These are phyloP conservation scores for Saururus chinensis DNA, from an alignment of 164 flowering plant genomes.

Conservation along the genomic window DNA sequence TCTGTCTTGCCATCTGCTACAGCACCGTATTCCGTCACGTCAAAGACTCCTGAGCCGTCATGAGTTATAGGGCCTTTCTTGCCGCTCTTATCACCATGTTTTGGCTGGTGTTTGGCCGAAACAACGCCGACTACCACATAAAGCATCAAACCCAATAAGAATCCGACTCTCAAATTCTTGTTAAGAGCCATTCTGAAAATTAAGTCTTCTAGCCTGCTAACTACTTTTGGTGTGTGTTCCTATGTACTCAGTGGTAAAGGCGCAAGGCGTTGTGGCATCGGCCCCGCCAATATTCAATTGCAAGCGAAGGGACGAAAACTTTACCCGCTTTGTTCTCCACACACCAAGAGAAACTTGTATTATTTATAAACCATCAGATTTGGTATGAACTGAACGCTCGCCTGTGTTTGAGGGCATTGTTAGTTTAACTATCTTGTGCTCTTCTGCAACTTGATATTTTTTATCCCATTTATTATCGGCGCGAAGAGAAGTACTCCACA, in stretches of 20 bases:
- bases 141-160: neutral
- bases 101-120: neutral
- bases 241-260: neutral
- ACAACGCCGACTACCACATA: neutral
- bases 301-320: neutral
- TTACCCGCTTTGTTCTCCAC: neutral
- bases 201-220: no score
- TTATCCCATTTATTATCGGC: conserved; percentile 1
- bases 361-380: no score
- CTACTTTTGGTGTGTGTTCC: no score
- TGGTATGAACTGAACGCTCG: neutral
- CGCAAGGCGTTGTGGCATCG: neutral
- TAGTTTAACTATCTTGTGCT: neutral
- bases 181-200: neutral
- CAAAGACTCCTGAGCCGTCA: conserved; percentile 9
- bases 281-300: neutral
- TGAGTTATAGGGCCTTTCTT: neutral
- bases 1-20: conserved; percentile 18
- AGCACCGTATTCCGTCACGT: conserved; percentile 26
- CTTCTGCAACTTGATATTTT: neutral
- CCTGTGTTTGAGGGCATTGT: neutral
- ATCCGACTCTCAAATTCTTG: neutral
- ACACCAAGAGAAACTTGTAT: no score
- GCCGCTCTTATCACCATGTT: neutral
- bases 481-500: neutral